phyloP scores from a whole-genome alignment of 163 green algal genomes.

The Trebouxiophyceae sp. region DNA sequence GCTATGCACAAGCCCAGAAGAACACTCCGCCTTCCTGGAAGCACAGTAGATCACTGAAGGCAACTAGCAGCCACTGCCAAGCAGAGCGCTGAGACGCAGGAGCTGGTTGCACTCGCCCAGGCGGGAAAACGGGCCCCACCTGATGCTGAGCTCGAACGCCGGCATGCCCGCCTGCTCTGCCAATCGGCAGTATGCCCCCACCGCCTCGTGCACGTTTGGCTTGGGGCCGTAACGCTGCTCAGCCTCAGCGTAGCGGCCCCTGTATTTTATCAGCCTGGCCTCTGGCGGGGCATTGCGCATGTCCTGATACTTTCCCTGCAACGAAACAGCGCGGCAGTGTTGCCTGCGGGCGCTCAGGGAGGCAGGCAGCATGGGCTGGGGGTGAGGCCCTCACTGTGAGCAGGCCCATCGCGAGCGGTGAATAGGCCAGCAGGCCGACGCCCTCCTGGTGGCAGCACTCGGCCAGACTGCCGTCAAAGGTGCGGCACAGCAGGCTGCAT shows the following conservation, averaged over 20 bases:
- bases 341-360: neutral
- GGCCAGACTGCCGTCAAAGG: conserved; percentile 70
- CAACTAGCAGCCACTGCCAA: too few species aligned
- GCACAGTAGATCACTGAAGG: too few species aligned
- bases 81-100: neutral
- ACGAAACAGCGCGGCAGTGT: neutral
- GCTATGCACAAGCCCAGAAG: neutral
- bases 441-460: conserved; percentile 73
- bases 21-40: neutral
- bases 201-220: conserved; percentile 55
- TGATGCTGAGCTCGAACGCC: conserved; percentile 51
- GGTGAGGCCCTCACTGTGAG: conserved; percentile 49
- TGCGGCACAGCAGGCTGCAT: conserved; percentile 71
- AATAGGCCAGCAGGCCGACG: conserved; percentile 81
- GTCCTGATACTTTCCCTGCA: conserved; percentile 78
- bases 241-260: conserved; percentile 74
- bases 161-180: conserved; percentile 33
- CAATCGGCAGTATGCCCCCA: conserved; percentile 48
- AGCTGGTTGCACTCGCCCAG: neutral
- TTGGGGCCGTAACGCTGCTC: conserved; percentile 72
- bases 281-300: conserved; percentile 32
- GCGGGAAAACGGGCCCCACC: conserved; percentile 20
- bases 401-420: conserved; percentile 85
- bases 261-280: conserved; percentile 80
- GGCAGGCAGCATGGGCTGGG: neutral